These are phyloP conservation scores for Trichocladium uniseriatum DNA, from an alignment of 495 filamentous ascomycete species.

Conservation along the genomic window DNA sequence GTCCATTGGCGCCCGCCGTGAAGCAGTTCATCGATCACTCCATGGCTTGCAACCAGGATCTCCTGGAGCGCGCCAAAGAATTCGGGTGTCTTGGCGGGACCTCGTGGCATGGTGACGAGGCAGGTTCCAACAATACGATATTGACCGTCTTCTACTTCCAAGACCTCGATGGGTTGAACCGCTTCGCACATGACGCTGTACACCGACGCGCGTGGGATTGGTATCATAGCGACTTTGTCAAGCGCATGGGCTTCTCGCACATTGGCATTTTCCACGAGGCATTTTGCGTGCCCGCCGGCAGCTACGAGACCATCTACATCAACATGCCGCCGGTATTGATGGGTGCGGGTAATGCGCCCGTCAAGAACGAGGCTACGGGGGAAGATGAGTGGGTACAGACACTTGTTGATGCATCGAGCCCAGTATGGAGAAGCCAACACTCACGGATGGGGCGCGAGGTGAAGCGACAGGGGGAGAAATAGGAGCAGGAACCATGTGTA, in stretches of 20 bases:
- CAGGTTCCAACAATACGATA: constrained; percentile 26
- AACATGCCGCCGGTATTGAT: constrained; percentile 17
- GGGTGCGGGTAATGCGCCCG: background rate
- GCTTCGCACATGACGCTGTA: constrained; percentile 38
- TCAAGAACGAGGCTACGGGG: constrained; percentile 5
- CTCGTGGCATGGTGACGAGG: constrained; percentile 14
- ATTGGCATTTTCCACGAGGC: constrained; percentile 19
- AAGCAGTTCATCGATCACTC: constrained; percentile 23
- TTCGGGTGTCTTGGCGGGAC: constrained; percentile 28
- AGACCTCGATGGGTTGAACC: constrained; percentile 36
- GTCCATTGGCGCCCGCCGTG: constrained; percentile 25
- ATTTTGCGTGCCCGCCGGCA: constrained; percentile 8
- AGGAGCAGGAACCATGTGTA: too few relatives aligned
- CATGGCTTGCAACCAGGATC: background rate
- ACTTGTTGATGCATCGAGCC: constrained; percentile 4
- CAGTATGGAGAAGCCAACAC: background rate
- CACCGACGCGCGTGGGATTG: constrained; percentile 42
- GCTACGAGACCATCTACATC: constrained; percentile 15
- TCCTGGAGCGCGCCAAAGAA: constrained; percentile 15
- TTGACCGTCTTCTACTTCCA: constrained; percentile 42
- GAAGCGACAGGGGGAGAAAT: background rate
- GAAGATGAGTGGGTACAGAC: constrained; percentile 11
- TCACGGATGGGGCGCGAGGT: constrained; percentile 8
- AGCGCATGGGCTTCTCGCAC: background rate
- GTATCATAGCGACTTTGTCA: constrained; percentile 19